These are phyloP conservation scores for Ogataea degrootiae DNA, from an alignment of 805 yeast species.

Conservation along the genomic window DNA sequence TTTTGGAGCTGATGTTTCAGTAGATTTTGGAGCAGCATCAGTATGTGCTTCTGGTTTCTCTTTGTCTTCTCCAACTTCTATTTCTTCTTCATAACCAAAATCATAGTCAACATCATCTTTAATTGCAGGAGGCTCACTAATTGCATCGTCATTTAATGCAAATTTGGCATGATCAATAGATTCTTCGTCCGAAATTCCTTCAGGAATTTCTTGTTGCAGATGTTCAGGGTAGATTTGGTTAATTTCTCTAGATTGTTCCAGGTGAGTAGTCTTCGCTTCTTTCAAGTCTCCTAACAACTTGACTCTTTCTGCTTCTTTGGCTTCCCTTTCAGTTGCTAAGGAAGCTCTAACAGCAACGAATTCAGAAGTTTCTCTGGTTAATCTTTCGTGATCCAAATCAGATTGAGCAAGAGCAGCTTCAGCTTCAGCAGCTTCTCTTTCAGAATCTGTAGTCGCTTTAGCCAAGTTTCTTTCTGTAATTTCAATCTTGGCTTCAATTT, in stretches of 20 bases:
- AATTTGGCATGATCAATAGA: constrained; percentile 26
- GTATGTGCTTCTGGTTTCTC: constrained; percentile 22
- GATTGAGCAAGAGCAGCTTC: constrained; percentile 20
- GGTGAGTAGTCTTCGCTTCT: constrained; percentile 32
- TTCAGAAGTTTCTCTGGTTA: constrained; percentile 26
- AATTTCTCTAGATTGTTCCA: constrained; percentile 41
- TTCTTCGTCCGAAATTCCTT: constrained; percentile 23
- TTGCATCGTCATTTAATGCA: constrained; percentile 21
- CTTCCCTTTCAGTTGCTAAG: constrained; percentile 39
- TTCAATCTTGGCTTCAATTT: constrained; percentile 37
- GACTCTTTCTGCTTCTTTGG: constrained; percentile 37
- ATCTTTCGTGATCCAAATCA: constrained; percentile 25
- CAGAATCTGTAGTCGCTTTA: constrained; percentile 27
- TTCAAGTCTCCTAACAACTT: constrained; percentile 33
- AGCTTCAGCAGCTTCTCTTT: constrained; percentile 24
- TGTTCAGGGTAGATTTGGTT: constrained; percentile 51
- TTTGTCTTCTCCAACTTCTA: constrained; percentile 29
- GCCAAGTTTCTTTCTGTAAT: constrained; percentile 36
- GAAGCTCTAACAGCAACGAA: constrained; percentile 29
- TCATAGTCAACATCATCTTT: constrained; percentile 21
- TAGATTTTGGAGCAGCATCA: constrained; percentile 16
- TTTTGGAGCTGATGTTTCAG: constrained; percentile 13
- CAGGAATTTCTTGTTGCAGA: constrained; percentile 33
- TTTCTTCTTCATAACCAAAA: constrained; percentile 23
- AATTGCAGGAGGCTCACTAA: constrained; percentile 26